Base-by-base conservation (phyloP, 176 grass and related monocot genomes). In the Alopecurus myosuroides region DNA sequence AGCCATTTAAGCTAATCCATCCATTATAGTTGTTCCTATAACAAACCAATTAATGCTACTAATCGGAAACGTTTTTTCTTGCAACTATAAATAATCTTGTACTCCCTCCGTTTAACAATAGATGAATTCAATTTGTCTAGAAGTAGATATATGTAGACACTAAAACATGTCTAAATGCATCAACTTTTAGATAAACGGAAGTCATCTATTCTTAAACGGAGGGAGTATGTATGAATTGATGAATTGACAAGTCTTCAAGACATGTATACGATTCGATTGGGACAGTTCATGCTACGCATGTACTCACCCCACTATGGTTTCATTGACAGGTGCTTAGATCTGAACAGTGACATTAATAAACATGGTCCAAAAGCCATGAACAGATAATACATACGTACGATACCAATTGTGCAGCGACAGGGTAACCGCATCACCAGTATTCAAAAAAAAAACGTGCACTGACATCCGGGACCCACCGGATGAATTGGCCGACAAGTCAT, bases 351-450 rank as follows among this genome's bases (percentile, higher is more conserved):
- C 25, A 72, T 72, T 23, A 3, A 46, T 8, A 70, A 48, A 73
- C 77, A 63, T 64, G 76, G 53, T 60, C 76, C 76, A 56, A 74
- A 72, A 28, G 7, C n/a, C 22, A 77, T 58, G 75, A 73, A 73
- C 70, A 73, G 70, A 48, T 29, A 44, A 72, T 63, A 64, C 29
- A 52, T 77, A 26, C 55, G 69, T 78, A 9, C 13, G 52, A n/a
- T 77, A 77, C 31, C 31, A 77, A 56, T 53, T 22, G 74, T 36
- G 31, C 30, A 36, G 76, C 26, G 30, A 42, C 76, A 20, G 25
- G 25, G 70, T 17, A 73, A 29, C 70, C 14, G 3, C 25, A 73
- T 46, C 23, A 9, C 26, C 53, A 11, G 9, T 28, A 78, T 61
- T 58, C 9, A 44, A 5, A 78, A 4, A 78, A 41, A 73, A 5